phyloP scores from a whole-genome alignment of 148 eudicot species.

The Spergularia marina region DNA sequence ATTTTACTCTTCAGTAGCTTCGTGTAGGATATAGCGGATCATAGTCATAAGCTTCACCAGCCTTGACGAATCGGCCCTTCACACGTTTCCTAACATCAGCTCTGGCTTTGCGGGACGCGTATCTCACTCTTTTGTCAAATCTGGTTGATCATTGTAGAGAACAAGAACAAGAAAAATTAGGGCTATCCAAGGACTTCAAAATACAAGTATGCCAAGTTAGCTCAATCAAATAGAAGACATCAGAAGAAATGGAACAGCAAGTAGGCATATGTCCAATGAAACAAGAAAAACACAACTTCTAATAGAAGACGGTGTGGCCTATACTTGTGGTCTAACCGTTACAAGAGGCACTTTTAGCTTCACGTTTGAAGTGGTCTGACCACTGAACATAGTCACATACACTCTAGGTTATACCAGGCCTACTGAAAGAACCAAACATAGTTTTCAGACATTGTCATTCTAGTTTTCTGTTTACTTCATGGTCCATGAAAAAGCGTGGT shows the following conservation, averaged over 20 bases:
- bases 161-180: not conserved
- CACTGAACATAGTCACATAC: not conserved
- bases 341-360: not conserved
- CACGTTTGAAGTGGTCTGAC: not conserved
- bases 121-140: conserved; percentile 83
- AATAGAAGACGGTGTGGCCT: not conserved
- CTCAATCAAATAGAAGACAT: not conserved
- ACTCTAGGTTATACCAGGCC: not conserved
- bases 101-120: conserved; percentile 86
- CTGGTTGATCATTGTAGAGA: conserved; percentile 25
- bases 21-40: conserved; percentile 65
- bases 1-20: conserved; percentile 50
- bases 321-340: not conserved
- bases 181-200: not conserved
- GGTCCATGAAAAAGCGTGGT: too few species aligned
- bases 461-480: too few species aligned
- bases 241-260: not conserved
- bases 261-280: too few species aligned
- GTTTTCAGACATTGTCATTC: not conserved
- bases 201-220: not conserved
- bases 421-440: not conserved
- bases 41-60: conserved; percentile 87
- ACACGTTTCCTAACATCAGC: conserved; percentile 89
- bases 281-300: not conserved
- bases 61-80: conserved; percentile 85